Evolutionary conservation across 768 basidiomycete species (phyloP), one percentile per base, ranked within the genome.

Genomic region (Termitomyces sp.): DNA sequence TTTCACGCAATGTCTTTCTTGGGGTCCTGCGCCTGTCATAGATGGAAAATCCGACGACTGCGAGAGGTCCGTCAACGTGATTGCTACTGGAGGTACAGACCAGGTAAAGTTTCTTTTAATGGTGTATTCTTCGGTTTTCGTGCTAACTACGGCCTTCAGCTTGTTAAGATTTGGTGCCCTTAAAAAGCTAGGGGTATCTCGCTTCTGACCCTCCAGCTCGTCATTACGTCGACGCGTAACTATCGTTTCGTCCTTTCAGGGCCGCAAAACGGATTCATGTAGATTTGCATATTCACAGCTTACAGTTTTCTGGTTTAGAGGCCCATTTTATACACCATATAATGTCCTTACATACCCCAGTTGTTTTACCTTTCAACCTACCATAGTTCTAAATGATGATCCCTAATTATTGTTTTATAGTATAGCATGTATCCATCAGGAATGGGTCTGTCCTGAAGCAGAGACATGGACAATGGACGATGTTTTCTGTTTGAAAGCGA

Each of bases 71-170:
- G 49, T 61, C 17, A 69, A 68, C 57, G 68, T 68, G 11, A 65
- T 68, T 40, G 68, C 70, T 17, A 69, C 68, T 3, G 65, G 68
- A 52, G 64, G 68, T 11, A 64, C 60, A 17, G 63, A 66, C 50
- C 49, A 62, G 47, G 57, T 65, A 49, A 32, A 34, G 55, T 14
- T 14, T 12, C 43, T 15, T 56, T 36, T 8, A 20, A 2, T n/a
- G 9, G 20, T 59, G 12, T 5, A 8, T 46, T 7, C 8, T 31
- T 5, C 11, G 2, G 17, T 42, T 42, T 37, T 17, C 8, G 42
- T 36, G 37, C 46, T 48, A 15, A 38, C 15, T 9, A n/a, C 48
- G 5, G n/a, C 9, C 15, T 3, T 17, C 32, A 62, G 61, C 37
- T 62, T 17, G 20, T 62, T 8, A 62, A 58, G 34, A 54, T 62